Evolutionary conservation across 2,329 filamentous ascomycete species (phyloP), one percentile per base, ranked within the genome.

Genomic region (Cryphonectria japonica): DNA sequence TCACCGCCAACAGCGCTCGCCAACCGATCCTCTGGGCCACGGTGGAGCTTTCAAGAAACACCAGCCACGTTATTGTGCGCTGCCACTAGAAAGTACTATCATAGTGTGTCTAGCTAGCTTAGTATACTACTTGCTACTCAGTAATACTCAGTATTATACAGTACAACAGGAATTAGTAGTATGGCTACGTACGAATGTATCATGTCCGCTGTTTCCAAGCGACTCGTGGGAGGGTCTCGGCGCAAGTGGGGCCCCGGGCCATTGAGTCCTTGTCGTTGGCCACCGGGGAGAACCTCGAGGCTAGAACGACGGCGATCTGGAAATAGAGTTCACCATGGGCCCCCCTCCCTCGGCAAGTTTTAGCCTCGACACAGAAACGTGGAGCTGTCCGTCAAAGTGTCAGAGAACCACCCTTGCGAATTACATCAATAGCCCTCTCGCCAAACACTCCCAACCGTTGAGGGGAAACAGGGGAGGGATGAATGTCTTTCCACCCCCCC

Each of bases 341-440:
- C 63, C 70, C 43, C 67, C 37, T 32, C 14, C 32, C 62, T 46
- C 39, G 43, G 60, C n/a, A 63, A 63, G 68, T 70, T 67, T 70
- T 72, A 64, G 60, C 50, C 67, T 69, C 60, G 68, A 72, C 64
- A 65, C 59, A 65, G 59, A 14, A 22, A 70, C 68, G 59, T 70
- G 62, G 65, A 52, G 65, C 60, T 54, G 43, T 50, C 70, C 57
- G 39, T 71, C 59, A 46, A 60, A 37, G 68, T 67, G 60, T 70
- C 68, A 70, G 67, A 70, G 67, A 66, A 52, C 26, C 32, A 62
- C 68, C 71, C 71, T 63, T 68, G 71, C 54, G n/a, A 34, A 59
- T 59, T 59, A 59, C 26, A 34, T 59, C 54, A 59, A 50, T n/a
- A 50, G 22, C 46, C 46, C 22, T 22, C 16, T 22, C 22, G 3